phyloP scores from a whole-genome alignment of 2,329 filamentous ascomycete species.

The Exophiala mesophila region DNA sequence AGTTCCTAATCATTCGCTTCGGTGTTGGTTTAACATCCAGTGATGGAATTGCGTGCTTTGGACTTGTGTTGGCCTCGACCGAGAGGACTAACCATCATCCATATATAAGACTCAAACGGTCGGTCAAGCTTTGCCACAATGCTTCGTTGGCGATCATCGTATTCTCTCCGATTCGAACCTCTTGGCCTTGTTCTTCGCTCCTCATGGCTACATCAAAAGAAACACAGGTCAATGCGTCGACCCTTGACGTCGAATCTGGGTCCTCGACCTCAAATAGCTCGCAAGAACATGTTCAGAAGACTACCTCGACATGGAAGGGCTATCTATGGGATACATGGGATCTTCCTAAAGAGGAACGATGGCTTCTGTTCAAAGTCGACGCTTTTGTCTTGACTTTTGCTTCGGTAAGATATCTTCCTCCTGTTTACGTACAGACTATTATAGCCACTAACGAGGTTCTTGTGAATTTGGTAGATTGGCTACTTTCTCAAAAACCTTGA shows the following conservation, averaged over 20 bases:
- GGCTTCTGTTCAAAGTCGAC: conserved; percentile 30
- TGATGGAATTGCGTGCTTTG: conserved; percentile 8
- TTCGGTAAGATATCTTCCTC: conserved; percentile 28
- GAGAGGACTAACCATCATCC: conserved; percentile 1
- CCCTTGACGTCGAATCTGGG: conserved; percentile 6
- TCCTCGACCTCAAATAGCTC: conserved; percentile 11
- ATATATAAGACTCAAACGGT: conserved; percentile 5
- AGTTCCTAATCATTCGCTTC: conserved; percentile 1
- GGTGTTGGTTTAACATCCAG: conserved; percentile 5
- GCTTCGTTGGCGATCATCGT: neutral
- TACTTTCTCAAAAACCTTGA: conserved; percentile 18
- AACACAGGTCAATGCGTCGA: conserved; percentile 2
- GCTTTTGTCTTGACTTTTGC: conserved; percentile 29
- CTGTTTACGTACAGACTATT: too few relatives aligned
- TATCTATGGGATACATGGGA: conserved; percentile 52
- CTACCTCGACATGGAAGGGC: conserved; percentile 41
- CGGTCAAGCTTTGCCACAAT: neutral
- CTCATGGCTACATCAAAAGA: conserved; percentile 5
- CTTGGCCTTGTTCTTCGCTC: conserved; percentile 1
- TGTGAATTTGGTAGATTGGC: too few relatives aligned
- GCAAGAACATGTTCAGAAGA: conserved; percentile 14
- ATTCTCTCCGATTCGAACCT: neutral
- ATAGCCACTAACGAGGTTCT: too few relatives aligned
- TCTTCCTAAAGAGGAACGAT: conserved; percentile 44
- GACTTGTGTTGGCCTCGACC: neutral